Percentiles rank a stretch among this genome's conserved stretches.
Evolutionary conservation across 345 rosid genomes (phyloP).

Genomic region (Gossypium anomalum): DNA sequence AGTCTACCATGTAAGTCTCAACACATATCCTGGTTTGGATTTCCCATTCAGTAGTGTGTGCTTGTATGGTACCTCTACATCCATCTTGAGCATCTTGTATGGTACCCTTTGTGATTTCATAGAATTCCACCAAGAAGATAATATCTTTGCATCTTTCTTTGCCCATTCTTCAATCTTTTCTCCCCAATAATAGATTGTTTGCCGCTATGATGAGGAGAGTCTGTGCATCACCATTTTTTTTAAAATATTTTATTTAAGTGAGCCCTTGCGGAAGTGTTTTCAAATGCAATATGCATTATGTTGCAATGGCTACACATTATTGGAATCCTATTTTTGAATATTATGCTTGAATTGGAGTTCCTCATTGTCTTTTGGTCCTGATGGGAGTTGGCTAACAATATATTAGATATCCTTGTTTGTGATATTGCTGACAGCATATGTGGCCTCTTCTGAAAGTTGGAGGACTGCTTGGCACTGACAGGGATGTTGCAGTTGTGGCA

Average conservation of each 20-base stretch:
- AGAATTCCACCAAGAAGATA: too few species aligned
- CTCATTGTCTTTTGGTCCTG: not conserved
- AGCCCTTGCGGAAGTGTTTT: not conserved
- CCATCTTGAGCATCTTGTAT: not conserved
- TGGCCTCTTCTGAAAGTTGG: conserved; percentile 93
- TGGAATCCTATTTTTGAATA: not conserved
- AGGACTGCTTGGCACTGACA: conserved; percentile 59
- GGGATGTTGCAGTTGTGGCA: conserved; percentile 82
- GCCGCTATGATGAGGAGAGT: not conserved
- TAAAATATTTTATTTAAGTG: not conserved
- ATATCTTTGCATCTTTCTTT: too few species aligned
- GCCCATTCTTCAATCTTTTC: too few species aligned
- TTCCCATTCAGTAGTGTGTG: not conserved
- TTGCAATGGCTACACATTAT: not conserved
- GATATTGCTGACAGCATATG: conserved; percentile 65
- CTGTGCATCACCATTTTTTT: not conserved
- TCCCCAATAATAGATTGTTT: not conserved
- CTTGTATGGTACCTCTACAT: not conserved
- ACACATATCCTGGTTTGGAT: not conserved
- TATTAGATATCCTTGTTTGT: conserved; percentile 7
- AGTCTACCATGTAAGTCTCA: not conserved
- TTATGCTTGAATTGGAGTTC: not conserved
- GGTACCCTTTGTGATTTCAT: too few species aligned
- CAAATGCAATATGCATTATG: not conserved
- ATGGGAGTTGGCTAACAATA: not conserved